phyloP scores from a whole-genome alignment of 225 moss, liverwort and hornwort species.

The Anthoceros angustus region DNA sequence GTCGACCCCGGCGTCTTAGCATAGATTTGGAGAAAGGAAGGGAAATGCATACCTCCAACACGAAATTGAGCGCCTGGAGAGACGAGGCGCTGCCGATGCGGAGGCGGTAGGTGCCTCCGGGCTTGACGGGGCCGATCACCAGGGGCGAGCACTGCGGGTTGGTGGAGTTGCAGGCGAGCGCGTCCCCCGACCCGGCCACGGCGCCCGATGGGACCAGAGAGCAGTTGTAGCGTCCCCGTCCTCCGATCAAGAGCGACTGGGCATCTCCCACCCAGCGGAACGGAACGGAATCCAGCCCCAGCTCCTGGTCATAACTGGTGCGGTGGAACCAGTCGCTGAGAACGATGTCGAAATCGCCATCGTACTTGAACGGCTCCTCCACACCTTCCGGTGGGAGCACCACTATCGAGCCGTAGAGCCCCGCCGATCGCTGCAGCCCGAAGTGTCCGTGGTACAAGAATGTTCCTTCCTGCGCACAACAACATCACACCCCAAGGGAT shows the following conservation, averaged over 20 bases:
- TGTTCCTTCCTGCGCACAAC: constrained; percentile 33
- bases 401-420: constrained; percentile 39
- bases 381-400: constrained; percentile 11
- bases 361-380: constrained; percentile 24
- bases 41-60: constrained; percentile 40
- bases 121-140: constrained; percentile 27
- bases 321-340: constrained; percentile 60
- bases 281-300: constrained; percentile 23
- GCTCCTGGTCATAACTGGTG: constrained; percentile 38
- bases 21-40: not conserved
- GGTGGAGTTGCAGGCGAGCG: constrained; percentile 25
- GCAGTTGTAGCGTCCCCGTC: constrained; percentile 34
- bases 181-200: constrained; percentile 13
- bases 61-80: constrained; percentile 52
- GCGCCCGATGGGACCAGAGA: constrained; percentile 3
- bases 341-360: constrained; percentile 41
- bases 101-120: constrained; percentile 53
- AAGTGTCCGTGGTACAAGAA: constrained; percentile 62
- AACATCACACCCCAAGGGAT: not conserved
- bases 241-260: constrained; percentile 37
- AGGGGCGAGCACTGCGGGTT: constrained; percentile 28
- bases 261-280: constrained; percentile 45
- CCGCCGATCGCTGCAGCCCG: constrained; percentile 39
- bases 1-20: not conserved
- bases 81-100: constrained; percentile 59